A percentile compares a stretch with the other conserved stretches of the same genome.
phyloP scores from a whole-genome alignment of 768 basidiomycete species.

The Omphalotus guepiniiformis region DNA sequence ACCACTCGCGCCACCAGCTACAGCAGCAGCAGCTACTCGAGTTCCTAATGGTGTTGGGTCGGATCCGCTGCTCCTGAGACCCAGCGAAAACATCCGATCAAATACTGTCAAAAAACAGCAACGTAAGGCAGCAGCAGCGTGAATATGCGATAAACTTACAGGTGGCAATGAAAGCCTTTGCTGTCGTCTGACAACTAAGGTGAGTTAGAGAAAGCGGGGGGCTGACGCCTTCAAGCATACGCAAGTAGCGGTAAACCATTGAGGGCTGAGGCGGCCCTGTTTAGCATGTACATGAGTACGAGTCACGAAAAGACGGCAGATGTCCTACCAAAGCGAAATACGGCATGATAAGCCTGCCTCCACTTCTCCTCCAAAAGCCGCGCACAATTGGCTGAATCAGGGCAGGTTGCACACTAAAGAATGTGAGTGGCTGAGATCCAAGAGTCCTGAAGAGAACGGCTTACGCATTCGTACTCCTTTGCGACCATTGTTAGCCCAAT shows the following conservation, averaged over 20 bases:
- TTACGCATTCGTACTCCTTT: slow-evolving; percentile 94
- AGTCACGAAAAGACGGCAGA: slow-evolving; percentile 2
- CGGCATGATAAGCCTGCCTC: slow-evolving; percentile 81
- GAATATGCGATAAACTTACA: slow-evolving; percentile 43
- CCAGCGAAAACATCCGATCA: slow-evolving; percentile 86
- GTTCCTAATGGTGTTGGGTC: slow-evolving; percentile 55
- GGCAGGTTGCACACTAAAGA: slow-evolving; percentile 74
- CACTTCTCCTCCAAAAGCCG: slow-evolving; percentile 89
- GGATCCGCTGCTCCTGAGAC: slow-evolving; percentile 71
- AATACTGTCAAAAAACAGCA: slow-evolving; percentile 51
- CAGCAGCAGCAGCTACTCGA: slow-evolving; percentile 62
- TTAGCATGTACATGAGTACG: background rate
- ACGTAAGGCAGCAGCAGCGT: background rate
- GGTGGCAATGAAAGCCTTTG: slow-evolving; percentile 85
- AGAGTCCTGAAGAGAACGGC: slow-evolving; percentile 17
- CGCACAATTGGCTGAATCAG: slow-evolving; percentile 75
- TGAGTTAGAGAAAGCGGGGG: slow-evolving; percentile 85
- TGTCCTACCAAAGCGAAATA: slow-evolving; percentile 75
- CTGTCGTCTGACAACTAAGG: slow-evolving; percentile 83
- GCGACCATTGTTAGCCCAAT: slow-evolving; percentile 80
- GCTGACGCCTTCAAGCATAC: slow-evolving; percentile 86
- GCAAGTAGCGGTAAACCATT: slow-evolving; percentile 89
- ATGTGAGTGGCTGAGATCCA: background rate
- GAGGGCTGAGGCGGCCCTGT: slow-evolving; percentile 82
- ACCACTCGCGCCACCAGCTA: slow-evolving; percentile 58